Percentiles rank a stretch among this genome's conserved stretches.
Evolutionary conservation across 805 yeast genomes (phyloP).

Genomic region (Candida maesae): DNA sequence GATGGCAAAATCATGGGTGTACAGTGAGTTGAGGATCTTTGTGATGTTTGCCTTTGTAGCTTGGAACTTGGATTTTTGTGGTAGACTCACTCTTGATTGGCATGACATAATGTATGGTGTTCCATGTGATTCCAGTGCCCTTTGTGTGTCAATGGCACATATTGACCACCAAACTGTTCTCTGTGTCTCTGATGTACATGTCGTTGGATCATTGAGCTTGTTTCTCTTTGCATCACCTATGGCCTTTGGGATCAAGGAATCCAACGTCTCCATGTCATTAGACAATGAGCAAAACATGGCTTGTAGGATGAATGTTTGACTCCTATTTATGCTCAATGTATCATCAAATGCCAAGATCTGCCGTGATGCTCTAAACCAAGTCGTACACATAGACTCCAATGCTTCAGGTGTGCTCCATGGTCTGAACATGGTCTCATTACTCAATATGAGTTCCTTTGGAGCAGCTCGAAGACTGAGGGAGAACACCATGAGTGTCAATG

Average conservation of each 20-base stretch:
- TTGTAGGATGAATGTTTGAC: constrained; percentile 9
- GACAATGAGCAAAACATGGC: constrained; percentile 4
- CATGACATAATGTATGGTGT: constrained; percentile 10
- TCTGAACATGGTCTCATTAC: constrained; percentile 7
- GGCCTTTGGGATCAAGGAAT: constrained; percentile 9
- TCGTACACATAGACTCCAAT: constrained; percentile 1
- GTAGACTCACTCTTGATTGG: constrained; percentile 10
- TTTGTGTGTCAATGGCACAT: constrained; percentile 11
- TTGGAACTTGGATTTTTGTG: constrained; percentile 4
- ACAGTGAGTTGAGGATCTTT: constrained; percentile 3
- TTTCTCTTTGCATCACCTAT: constrained; percentile 6
- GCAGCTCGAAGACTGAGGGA: constrained; percentile 9
- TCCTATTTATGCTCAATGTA: constrained; percentile 2
- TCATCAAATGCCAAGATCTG: constrained; percentile 15
- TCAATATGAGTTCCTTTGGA: constrained; percentile 9
- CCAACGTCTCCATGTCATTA: constrained; percentile 7
- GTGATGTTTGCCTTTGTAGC: constrained; percentile 6
- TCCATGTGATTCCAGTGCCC: constrained; percentile 9
- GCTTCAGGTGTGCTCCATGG: constrained; percentile 5
- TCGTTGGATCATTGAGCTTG: constrained; percentile 5
- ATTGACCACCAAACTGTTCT: constrained; percentile 15
- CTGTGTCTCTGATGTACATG: constrained; percentile 2
- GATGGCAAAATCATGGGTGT: constrained; percentile 5
- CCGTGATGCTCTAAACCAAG: constrained; percentile 19
- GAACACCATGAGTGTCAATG: constrained; percentile 13